Evolutionary conservation across 2,329 filamentous ascomycete species (phyloP).

Genomic region (Paraphoma chrysanthemicola): DNA sequence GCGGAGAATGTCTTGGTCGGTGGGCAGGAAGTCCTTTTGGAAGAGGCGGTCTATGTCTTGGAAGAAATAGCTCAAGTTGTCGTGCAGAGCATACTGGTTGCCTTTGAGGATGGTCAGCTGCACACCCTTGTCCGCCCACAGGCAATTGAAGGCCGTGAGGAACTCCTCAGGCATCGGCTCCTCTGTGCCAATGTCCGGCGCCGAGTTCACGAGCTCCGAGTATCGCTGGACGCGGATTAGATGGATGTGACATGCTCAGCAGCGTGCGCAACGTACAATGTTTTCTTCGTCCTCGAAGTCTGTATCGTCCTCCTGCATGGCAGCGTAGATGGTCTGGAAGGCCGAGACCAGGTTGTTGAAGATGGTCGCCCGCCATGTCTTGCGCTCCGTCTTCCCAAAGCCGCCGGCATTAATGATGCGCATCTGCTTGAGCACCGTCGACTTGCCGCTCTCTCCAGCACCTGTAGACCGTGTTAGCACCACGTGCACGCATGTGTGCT

Average conservation of each 20-base stretch:
- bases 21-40: slow-evolving; percentile 79
- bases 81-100: slow-evolving; percentile 95
- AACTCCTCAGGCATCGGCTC: slow-evolving; percentile 82
- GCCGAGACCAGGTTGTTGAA: slow-evolving; percentile 95
- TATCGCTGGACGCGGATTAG: slow-evolving; percentile 65
- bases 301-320: slow-evolving; percentile 85
- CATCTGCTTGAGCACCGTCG: slow-evolving; percentile 98
- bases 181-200: slow-evolving; percentile 82
- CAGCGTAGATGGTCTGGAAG: slow-evolving; percentile 87
- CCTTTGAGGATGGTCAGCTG: slow-evolving; percentile 89
- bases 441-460: slow-evolving; percentile 94
- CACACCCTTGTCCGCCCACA: slow-evolving; percentile 86
- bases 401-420: slow-evolving; percentile 94
- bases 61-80: slow-evolving; percentile 95
- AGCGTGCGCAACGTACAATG: slow-evolving; percentile 64
- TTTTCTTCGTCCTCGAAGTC: slow-evolving; percentile 80
- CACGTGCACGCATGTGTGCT: slow-evolving; percentile 19
- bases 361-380: slow-evolving; percentile 93
- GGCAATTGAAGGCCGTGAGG: slow-evolving; percentile 77
- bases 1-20: slow-evolving; percentile 92
- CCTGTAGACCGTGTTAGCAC: slow-evolving; percentile 61
- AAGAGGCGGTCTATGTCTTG: slow-evolving; percentile 68
- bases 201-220: slow-evolving; percentile 77
- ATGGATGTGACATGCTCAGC: slow-evolving; percentile 9
- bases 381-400: slow-evolving; percentile 86